phyloP scores from a whole-genome alignment of 2,329 filamentous ascomycete genomes.

The Diplodia scrobiculata region DNA sequence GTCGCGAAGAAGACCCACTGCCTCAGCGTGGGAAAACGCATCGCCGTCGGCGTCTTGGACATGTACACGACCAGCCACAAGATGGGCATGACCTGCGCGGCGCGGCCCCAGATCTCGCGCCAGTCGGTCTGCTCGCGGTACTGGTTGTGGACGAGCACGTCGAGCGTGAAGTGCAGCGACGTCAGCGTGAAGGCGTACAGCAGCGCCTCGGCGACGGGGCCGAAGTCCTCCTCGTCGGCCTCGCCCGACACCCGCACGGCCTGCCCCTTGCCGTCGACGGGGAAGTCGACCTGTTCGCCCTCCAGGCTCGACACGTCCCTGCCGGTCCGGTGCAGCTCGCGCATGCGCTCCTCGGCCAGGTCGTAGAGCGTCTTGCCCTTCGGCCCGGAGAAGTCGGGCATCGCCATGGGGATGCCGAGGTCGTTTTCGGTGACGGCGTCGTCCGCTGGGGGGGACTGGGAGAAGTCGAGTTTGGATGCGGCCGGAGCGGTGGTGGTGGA shows the following conservation, averaged over 20 bases:
- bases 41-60: constrained; percentile 46
- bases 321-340: constrained; percentile 44
- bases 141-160: constrained; percentile 77
- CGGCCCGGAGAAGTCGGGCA: constrained; percentile 63
- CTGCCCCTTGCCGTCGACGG: constrained; percentile 27
- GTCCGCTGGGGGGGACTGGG: constrained; percentile 41
- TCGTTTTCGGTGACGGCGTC: constrained; percentile 7
- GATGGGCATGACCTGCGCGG: constrained; percentile 50
- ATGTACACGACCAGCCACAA: constrained; percentile 51
- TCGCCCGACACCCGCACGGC: constrained; percentile 36
- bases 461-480: constrained; percentile 40
- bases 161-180: constrained; percentile 75
- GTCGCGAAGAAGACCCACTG: constrained; percentile 64
- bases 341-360: constrained; percentile 64
- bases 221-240: constrained; percentile 48
- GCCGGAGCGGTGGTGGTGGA: constrained; percentile 33
- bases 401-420: constrained; percentile 57
- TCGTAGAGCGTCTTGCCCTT: constrained; percentile 69
- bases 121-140: constrained; percentile 70
- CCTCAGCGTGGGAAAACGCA: constrained; percentile 49
- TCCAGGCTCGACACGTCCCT: constrained; percentile 50
- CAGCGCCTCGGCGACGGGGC: constrained; percentile 52
- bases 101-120: constrained; percentile 57
- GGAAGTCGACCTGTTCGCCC: constrained; percentile 22
- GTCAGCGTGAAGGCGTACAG: constrained; percentile 61